Evolutionary conservation across 371 early-diverging fungal species (phyloP).

Genomic region (Mucor piriformis): DNA sequence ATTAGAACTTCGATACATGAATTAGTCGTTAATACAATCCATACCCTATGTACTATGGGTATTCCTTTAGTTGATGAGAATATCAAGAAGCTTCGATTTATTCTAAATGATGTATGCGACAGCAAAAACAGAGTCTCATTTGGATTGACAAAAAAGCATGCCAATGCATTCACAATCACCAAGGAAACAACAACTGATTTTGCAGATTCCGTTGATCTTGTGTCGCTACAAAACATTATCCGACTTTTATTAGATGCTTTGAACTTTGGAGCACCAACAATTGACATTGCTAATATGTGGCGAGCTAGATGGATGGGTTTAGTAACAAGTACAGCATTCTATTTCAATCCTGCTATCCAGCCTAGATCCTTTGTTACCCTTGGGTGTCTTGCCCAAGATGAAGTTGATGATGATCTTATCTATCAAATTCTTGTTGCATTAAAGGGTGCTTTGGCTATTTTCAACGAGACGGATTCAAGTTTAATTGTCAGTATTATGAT

Average conservation of each 20-base stretch:
- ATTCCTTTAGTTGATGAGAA: constrained; percentile 61
- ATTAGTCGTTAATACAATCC: constrained; percentile 89
- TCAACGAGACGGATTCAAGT: constrained; percentile 77
- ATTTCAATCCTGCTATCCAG: constrained; percentile 90
- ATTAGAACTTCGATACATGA: constrained; percentile 89
- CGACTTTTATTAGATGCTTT: constrained; percentile 80
- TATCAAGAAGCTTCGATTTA: constrained; percentile 58
- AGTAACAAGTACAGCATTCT: constrained; percentile 91
- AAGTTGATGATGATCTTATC: constrained; percentile 84
- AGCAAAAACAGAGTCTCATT: constrained; percentile 79
- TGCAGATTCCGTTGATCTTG: constrained; percentile 68
- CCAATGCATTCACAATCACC: constrained; percentile 73
- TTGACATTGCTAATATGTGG: constrained; percentile 78
- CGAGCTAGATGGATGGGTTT: constrained; percentile 91
- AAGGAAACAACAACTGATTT: constrained; percentile 68
- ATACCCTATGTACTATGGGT: constrained; percentile 76
- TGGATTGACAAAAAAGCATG: constrained; percentile 74
- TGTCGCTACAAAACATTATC: constrained; percentile 79
- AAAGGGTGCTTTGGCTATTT: constrained; percentile 80
- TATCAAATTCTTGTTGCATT: constrained; percentile 89
- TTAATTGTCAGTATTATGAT: constrained; percentile 83
- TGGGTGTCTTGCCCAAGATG: constrained; percentile 87
- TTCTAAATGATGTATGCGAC: constrained; percentile 76
- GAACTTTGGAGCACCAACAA: constrained; percentile 72
- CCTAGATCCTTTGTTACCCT: constrained; percentile 93